A percentile compares a stretch with the other conserved stretches of the same genome.
These are phyloP conservation scores for Neopestalotiopsis clavispora DNA, from an alignment of 2,329 filamentous ascomycete genomes.

Conservation along the genomic window DNA sequence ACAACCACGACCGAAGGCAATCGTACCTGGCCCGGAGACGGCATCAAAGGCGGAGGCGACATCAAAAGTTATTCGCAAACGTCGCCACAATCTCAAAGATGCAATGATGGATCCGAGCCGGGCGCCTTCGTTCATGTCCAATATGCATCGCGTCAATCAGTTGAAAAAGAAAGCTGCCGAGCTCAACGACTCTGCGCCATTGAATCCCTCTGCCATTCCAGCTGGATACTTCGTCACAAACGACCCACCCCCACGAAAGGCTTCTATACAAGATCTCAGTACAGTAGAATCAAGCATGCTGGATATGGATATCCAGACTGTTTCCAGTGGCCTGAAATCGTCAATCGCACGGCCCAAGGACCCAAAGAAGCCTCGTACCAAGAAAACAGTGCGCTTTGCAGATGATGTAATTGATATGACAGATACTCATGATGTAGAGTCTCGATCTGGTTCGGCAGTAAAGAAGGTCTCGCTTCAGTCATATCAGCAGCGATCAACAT, in stretches of 20 bases:
- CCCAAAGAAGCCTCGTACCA: slow-evolving; percentile 10
- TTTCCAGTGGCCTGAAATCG: not conserved
- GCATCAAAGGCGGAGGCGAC: not conserved
- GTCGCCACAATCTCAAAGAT: slow-evolving; percentile 40
- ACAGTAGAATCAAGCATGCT: not conserved
- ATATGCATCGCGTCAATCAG: slow-evolving; percentile 41
- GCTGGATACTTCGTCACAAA: slow-evolving; percentile 32
- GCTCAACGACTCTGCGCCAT: slow-evolving; percentile 46
- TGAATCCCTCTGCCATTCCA: slow-evolving; percentile 40
- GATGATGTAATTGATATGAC: not conserved
- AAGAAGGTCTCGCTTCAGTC: slow-evolving; percentile 29
- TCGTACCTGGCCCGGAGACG: not conserved
- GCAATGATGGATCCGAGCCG: slow-evolving; percentile 47
- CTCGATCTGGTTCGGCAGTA: slow-evolving; percentile 2
- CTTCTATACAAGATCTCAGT: not conserved
- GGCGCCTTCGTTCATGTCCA: slow-evolving; percentile 45
- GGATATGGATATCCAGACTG: not conserved
- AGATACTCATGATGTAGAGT: not conserved
- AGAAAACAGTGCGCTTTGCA: slow-evolving; percentile 19
- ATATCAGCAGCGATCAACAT: slow-evolving; percentile 30
- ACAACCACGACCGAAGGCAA: not conserved
- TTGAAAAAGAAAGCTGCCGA: slow-evolving; percentile 48
- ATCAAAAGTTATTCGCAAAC: slow-evolving; percentile 19
- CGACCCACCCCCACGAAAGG: slow-evolving; percentile 19
- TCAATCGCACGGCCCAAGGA: slow-evolving; percentile 1